Percentiles rank a stretch among this genome's conserved stretches.
Evolutionary conservation across 1,284 basidiomycete species (phyloP).

Genomic region (Tilletiaria anomala): DNA sequence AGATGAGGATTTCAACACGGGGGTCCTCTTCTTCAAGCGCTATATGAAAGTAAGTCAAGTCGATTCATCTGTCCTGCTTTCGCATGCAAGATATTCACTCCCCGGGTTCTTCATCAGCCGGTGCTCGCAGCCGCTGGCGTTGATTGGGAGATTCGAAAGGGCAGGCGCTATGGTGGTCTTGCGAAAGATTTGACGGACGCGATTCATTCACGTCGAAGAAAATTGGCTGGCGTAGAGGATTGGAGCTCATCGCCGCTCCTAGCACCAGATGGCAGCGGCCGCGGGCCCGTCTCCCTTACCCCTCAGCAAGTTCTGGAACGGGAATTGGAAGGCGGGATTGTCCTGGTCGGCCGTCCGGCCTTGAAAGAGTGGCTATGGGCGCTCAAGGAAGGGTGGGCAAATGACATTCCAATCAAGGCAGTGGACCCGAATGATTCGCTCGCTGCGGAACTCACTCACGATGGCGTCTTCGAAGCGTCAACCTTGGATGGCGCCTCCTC

Average conservation of each 20-base stretch:
- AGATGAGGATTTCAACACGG: slow-evolving; percentile 78
- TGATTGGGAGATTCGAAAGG: slow-evolving; percentile 72
- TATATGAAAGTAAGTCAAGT: slow-evolving; percentile 94
- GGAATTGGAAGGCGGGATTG: slow-evolving; percentile 63
- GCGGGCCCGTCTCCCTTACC: slow-evolving; percentile 45
- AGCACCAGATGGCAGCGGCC: slow-evolving; percentile 1
- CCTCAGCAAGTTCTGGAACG: slow-evolving; percentile 49
- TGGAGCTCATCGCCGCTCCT: slow-evolving; percentile 38
- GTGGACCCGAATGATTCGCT: slow-evolving; percentile 56
- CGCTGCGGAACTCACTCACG: slow-evolving; percentile 54
- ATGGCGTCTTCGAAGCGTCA: slow-evolving; percentile 68
- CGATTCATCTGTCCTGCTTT: slow-evolving; percentile 11
- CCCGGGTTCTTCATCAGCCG: slow-evolving; percentile 48
- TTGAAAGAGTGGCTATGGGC: slow-evolving; percentile 91
- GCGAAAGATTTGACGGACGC: slow-evolving; percentile 59
- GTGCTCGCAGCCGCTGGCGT: slow-evolving; percentile 83
- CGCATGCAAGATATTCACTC: neutral
- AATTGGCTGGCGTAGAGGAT: slow-evolving; percentile 31
- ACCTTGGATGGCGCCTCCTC: too few relatives aligned
- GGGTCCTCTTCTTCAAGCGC: slow-evolving; percentile 75
- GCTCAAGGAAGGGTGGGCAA: slow-evolving; percentile 65
- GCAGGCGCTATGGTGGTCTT: slow-evolving; percentile 72
- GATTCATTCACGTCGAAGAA: slow-evolving; percentile 51
- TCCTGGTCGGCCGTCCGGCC: slow-evolving; percentile 77
- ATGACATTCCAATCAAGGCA: slow-evolving; percentile 42